Base-by-base conservation (phyloP, 768 basidiomycete genomes). In the Sistotremastrum niveocremeum region DNA sequence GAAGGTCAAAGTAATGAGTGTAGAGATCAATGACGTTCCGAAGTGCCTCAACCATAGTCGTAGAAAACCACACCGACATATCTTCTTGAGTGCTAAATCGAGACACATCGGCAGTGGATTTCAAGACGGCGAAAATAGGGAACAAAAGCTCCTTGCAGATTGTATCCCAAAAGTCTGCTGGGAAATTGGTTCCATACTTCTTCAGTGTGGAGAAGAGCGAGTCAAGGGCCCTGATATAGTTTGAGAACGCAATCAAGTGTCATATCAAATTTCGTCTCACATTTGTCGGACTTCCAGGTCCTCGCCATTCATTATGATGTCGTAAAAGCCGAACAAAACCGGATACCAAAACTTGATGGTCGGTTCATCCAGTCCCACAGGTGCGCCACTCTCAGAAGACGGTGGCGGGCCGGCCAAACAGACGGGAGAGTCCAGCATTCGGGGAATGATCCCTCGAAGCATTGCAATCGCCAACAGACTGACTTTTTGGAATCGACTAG, bases 221-320 rank as follows among this genome's bases (percentile, higher is more conserved):
- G 64, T 98, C 93, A n/a, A 98, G 71, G 0, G 95, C 93, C 42
- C 95, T 98, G 57, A 41, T 39, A 46, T 44, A 45, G 35, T 48
- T 30, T 49, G 42, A 4, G 41, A n/a, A 32, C 4, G n/a, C 3
- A 8, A 42, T 30, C 11, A 31, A 34, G 20, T 20, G 20, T 20
- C 20, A 20, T 20, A 12, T 9, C 35, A 35, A 37, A n/a, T 33
- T 44, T 45, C 8, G 31, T 71, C 89, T 66, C 59, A 99, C 95
- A 97, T 62, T 58, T 93, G 76, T 54, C 95, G 79, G 44, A 99
- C 91, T 74, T 99, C 95, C 30, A 99, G 67, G 57, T 99, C 95
- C 61, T 98, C 95, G 11, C 90, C 95, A 51, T 95, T 98, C 94
- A 99, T 98, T 60, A 99, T 94, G 46, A 99, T 94, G 61, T 98